These are phyloP conservation scores for Ascochyta fabae DNA, from an alignment of 2,329 filamentous ascomycete species.

Conservation along the genomic window DNA sequence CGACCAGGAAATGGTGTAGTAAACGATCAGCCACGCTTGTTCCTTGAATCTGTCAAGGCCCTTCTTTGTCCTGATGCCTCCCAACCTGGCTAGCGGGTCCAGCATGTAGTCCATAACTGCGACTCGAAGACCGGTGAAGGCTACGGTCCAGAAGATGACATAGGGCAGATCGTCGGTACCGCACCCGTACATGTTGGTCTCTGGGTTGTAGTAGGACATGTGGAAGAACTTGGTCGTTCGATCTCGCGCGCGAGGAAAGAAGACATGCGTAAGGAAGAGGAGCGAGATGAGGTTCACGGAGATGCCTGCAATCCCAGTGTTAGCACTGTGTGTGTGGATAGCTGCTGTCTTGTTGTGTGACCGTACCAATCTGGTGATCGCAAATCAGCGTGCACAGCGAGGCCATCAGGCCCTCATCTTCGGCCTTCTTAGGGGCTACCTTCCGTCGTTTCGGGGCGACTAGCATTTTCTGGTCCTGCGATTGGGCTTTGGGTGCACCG, in stretches of 20 bases:
- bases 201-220: conserved; percentile 79
- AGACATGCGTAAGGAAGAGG: conserved; percentile 79
- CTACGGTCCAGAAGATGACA: conserved; percentile 77
- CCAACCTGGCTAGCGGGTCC: conserved; percentile 73
- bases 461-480: conserved; percentile 19
- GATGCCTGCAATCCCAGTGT: conserved; percentile 63
- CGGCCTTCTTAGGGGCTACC: conserved; percentile 57
- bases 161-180: conserved; percentile 82
- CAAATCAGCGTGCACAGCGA: conserved; percentile 73
- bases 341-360: not conserved
- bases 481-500: conserved; percentile 16
- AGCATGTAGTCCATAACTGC: conserved; percentile 86
- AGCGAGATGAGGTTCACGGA: conserved; percentile 85
- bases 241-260: conserved; percentile 78
- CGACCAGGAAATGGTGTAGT: conserved; percentile 82
- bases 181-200: conserved; percentile 72
- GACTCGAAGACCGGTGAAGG: conserved; percentile 86
- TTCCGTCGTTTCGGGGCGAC: conserved; percentile 28
- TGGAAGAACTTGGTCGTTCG: conserved; percentile 88
- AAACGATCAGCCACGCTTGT: conserved; percentile 89
- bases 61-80: conserved; percentile 79
- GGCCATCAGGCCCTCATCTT: conserved; percentile 67
- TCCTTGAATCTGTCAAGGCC: conserved; percentile 84
- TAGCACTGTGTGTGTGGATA: not conserved
- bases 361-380: conserved; percentile 80